Base-by-base conservation (phyloP, 129 eudicot genomes). In the Apium graveolens region DNA sequence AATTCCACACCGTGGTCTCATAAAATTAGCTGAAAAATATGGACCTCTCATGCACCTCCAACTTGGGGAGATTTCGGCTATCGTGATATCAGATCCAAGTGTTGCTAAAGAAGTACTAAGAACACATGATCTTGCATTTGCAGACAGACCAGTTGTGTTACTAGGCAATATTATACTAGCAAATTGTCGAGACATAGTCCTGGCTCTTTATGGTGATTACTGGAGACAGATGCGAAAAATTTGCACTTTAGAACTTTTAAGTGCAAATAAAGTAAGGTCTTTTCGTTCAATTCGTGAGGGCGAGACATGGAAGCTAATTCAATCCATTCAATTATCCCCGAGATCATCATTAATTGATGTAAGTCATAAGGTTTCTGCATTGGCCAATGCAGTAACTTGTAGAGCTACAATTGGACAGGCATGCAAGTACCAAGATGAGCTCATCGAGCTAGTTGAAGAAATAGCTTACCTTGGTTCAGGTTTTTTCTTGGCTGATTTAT, bases 1-100 rank as follows among this genome's bases (percentile, higher is more conserved):
- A 66, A 13, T 66, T 29, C 73, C 73, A 27, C 73, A 66, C 16
- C 73, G 73, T 6, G 1, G 37, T 32, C 38, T 81, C 3, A 29
- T 26, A 16, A 41, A 80, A 5, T 20, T 80, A 31, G 79, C 83
- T 43, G n/a, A 24, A 18, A 51, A 66, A 34, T 46, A 76, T 49
- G 84, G 84, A 27, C 84, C 84, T 6, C 21, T 76, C 11, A 81
- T 81, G 80, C 80, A 76, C 71, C 77, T 81, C 4, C 70, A 66
- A 18, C 80, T 81, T 0, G 84, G 84, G 1, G 80, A 81, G 41
- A 49, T 76, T 51, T 55, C 80, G 0, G 73, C 80, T 16, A 55
- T 81, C 3, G 84, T 81, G 13, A 60, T 81, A 39, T 76, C 80
- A 1, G 66, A 79, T 21, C 18, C 84, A 3, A 32, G 35, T 11